phyloP scores from a whole-genome alignment of 495 filamentous ascomycete species.

The Friedmanniomyces simplex region DNA sequence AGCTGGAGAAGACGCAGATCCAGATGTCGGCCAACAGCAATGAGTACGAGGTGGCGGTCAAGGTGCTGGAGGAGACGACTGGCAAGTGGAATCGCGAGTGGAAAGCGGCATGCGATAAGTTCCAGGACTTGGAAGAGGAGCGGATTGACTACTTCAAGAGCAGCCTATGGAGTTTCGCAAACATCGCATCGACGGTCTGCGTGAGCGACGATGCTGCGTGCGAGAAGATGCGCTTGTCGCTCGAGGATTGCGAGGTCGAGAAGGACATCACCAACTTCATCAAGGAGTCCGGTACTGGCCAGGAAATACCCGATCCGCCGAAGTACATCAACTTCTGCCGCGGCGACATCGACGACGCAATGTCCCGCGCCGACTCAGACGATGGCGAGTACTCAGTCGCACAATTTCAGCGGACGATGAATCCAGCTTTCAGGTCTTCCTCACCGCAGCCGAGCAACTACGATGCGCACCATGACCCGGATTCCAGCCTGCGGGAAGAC shows the following conservation, averaged over 20 bases:
- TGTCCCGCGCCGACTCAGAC: conserved; percentile 66
- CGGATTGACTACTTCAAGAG: conserved; percentile 92
- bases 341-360: conserved; percentile 71
- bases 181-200: conserved; percentile 95
- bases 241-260: conserved; percentile 93
- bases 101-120: conserved; percentile 97
- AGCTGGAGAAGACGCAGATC: conserved; percentile 96
- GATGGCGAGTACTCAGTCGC: conserved; percentile 83
- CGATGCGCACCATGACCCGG: conserved; percentile 79
- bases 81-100: conserved; percentile 94
- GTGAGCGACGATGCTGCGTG: conserved; percentile 97
- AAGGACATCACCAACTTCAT: conserved; percentile 91
- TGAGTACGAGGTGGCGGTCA: conserved; percentile 88
- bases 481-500: conserved; percentile 36
- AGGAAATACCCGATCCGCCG: conserved; percentile 94
- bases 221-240: conserved; percentile 88
- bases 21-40: conserved; percentile 79
- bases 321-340: conserved; percentile 98
- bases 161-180: conserved; percentile 95
- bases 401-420: conserved; percentile 89
- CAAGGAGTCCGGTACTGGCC: conserved; percentile 77
- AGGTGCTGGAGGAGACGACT: conserved; percentile 91
- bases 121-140: conserved; percentile 98
- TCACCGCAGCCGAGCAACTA: conserved; percentile 80
- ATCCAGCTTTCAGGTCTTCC: conserved; percentile 85